These are phyloP conservation scores for Mycena belliarum DNA, from an alignment of 768 basidiomycete genomes.

Conservation along the genomic window DNA sequence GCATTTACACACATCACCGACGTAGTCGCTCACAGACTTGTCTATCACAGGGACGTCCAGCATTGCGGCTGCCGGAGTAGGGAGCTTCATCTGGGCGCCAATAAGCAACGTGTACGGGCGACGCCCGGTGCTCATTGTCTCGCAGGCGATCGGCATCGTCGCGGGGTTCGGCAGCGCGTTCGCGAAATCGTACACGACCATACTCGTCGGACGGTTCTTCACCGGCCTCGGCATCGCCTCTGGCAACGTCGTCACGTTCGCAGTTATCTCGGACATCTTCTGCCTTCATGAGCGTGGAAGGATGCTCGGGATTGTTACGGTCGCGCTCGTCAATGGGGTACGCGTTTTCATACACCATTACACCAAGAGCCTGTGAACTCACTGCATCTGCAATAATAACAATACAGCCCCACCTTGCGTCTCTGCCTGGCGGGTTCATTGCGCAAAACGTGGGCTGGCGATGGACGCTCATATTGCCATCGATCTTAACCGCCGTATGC, in stretches of 20 bases:
- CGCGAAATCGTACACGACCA: constrained; percentile 17
- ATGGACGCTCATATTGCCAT: constrained; percentile 18
- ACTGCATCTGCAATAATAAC: too few relatives aligned
- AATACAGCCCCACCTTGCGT: constrained; percentile 17
- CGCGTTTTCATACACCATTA: neutral
- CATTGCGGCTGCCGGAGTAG: constrained; percentile 21
- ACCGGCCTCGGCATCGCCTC: constrained; percentile 19
- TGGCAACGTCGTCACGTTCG: constrained; percentile 19
- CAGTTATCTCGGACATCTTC: constrained; percentile 20
- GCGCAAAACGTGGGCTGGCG: constrained; percentile 22
- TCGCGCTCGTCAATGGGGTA: constrained; percentile 23
- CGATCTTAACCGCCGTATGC: constrained; percentile 15
- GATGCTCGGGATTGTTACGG: constrained; percentile 22
- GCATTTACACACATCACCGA: neutral
- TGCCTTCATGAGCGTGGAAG: constrained; percentile 22
- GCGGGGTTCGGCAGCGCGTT: constrained; percentile 20
- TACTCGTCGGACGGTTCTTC: constrained; percentile 21
- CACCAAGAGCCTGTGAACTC: neutral
- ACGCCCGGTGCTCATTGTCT: constrained; percentile 24
- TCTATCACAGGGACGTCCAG: constrained; percentile 21
- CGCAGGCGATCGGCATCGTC: constrained; percentile 21
- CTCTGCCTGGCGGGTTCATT: constrained; percentile 22
- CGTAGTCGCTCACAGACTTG: neutral
- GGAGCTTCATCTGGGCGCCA: constrained; percentile 27
- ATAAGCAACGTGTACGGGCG: constrained; percentile 29